Evolutionary conservation across 1,139 yeast species (phyloP).

Genomic region (Lodderomyces jiufengensis): DNA sequence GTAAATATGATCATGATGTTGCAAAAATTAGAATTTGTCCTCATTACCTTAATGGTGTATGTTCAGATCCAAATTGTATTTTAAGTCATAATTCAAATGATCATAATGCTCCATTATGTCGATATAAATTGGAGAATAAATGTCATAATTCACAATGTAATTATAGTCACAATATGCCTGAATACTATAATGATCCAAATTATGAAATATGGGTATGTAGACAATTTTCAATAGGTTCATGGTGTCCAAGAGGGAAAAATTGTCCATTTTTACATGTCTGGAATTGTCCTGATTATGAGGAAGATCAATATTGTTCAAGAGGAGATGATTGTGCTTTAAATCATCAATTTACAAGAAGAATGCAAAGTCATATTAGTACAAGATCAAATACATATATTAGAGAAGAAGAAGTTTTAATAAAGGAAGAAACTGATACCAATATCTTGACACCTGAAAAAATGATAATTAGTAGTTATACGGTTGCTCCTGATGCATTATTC

Average conservation of each 20-base stretch:
- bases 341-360: slow-evolving; percentile 39
- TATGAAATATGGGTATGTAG: slow-evolving; percentile 54
- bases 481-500: slow-evolving; percentile 26
- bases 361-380: slow-evolving; percentile 26
- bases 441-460: slow-evolving; percentile 10
- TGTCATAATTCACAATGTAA: slow-evolving; percentile 57
- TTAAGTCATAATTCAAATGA: slow-evolving; percentile 57
- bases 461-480: slow-evolving; percentile 34
- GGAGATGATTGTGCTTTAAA: slow-evolving; percentile 45
- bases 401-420: slow-evolving; percentile 18
- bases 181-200: slow-evolving; percentile 35
- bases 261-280: slow-evolving; percentile 59
- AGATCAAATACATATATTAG: slow-evolving; percentile 15
- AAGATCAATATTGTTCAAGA: slow-evolving; percentile 53
- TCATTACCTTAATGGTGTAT: slow-evolving; percentile 41
- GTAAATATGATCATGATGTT: slow-evolving; percentile 55
- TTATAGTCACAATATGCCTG: slow-evolving; percentile 43
- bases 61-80: slow-evolving; percentile 49
- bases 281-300: slow-evolving; percentile 72
- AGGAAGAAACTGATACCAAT: not conserved
- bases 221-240: slow-evolving; percentile 65
- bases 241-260: slow-evolving; percentile 56
- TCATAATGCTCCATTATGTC: slow-evolving; percentile 65
- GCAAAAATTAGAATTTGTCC: slow-evolving; percentile 55
- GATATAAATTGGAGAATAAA: slow-evolving; percentile 43